phyloP scores from a whole-genome alignment of 2,329 filamentous ascomycete genomes.

The Verticillium zaregamsianum region DNA sequence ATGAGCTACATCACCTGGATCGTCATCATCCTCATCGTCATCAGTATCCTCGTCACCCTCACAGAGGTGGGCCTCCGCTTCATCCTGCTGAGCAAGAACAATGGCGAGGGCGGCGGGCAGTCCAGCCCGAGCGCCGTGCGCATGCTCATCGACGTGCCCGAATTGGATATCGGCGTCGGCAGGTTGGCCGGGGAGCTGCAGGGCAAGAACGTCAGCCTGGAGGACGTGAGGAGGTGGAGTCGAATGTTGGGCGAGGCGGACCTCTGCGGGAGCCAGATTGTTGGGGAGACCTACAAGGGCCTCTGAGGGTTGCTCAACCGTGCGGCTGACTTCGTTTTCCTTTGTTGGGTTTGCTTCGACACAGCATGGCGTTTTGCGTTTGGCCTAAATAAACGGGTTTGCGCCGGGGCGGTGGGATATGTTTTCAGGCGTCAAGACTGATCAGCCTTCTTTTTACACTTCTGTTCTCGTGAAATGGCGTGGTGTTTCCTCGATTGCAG shows the following conservation, averaged over 20 bases:
- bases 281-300: conserved; percentile 12
- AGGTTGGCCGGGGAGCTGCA: conserved; percentile 12
- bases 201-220: conserved; percentile 11
- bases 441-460: background rate
- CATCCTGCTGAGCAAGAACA: conserved; percentile 56
- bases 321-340: background rate
- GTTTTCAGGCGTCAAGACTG: background rate
- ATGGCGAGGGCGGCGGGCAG: conserved; percentile 5
- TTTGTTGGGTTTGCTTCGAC: conserved; percentile 3
- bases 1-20: conserved; percentile 98
- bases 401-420: background rate
- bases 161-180: background rate
- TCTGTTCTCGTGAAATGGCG: too few relatives aligned
- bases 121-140: background rate
- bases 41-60: conserved; percentile 88
- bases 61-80: conserved; percentile 87
- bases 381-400: background rate
- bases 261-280: conserved; percentile 11
- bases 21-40: conserved; percentile 86
- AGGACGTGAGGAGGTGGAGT: conserved; percentile 18
- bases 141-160: background rate
- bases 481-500: too few relatives aligned
- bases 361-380: conserved; percentile 9
- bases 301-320: conserved; percentile 3
- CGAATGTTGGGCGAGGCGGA: conserved; percentile 13